Percentiles rank a stretch among this genome's conserved stretches.
Evolutionary conservation across 257 asterid species (phyloP).

Genomic region (Phtheirospermum japonicum): DNA sequence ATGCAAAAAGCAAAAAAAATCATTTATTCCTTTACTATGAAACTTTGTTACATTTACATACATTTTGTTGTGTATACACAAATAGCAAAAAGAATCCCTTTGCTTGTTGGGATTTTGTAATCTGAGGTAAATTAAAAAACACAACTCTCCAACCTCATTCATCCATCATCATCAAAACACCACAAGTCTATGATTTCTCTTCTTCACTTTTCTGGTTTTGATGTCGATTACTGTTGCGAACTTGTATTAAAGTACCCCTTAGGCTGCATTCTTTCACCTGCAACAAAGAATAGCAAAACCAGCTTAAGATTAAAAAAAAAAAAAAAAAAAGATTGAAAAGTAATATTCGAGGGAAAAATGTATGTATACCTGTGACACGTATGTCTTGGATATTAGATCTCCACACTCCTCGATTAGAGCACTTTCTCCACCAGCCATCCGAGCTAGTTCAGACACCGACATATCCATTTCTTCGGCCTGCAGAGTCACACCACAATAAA

Average conservation of each 20-base stretch:
- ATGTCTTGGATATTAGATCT: slow-evolving; percentile 36
- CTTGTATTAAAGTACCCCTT: slow-evolving; percentile 27
- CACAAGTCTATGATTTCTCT: not conserved
- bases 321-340: not conserved
- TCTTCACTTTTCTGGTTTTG: slow-evolving; percentile 9
- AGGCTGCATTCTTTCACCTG: slow-evolving; percentile 48
- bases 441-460: slow-evolving; percentile 50
- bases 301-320: not conserved
- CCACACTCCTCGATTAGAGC: slow-evolving; percentile 61
- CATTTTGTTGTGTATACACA: not conserved
- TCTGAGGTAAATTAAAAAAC: not conserved
- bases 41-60: slow-evolving; percentile 3
- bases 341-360: not conserved
- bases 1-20: no score
- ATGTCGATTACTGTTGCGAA: not conserved
- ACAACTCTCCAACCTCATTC: not conserved
- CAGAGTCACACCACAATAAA: not conserved
- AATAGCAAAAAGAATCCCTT: not conserved
- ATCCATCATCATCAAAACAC: no score
- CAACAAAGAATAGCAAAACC: not conserved
- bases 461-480: slow-evolving; percentile 66
- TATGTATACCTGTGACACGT: slow-evolving; percentile 44
- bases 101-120: not conserved
- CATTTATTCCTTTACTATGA: not conserved
- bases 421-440: slow-evolving; percentile 50